Conservation (phyloP, 352 stramenopile genomes). For the Phytophthora pseudosyringae region DNA sequence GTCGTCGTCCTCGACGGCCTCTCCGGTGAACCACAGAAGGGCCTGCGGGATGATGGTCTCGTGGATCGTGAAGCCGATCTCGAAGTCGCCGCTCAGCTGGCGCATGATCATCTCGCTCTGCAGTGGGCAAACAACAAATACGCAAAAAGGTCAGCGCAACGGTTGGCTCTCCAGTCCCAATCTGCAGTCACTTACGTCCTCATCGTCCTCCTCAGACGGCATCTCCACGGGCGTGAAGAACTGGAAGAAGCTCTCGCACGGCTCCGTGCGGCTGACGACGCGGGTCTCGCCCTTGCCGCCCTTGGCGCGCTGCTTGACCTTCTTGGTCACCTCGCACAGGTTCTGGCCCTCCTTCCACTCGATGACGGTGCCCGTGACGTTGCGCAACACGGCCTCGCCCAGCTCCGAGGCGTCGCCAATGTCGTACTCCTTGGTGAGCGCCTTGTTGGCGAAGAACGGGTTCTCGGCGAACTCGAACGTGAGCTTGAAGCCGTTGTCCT, state of each 20-base stretch:
- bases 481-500: constrained; percentile 89
- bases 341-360: constrained; percentile 87
- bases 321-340: constrained; percentile 86
- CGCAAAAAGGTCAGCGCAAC: constrained; percentile 14
- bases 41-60: constrained; percentile 89
- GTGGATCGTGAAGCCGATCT: constrained; percentile 89
- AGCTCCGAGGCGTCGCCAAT: constrained; percentile 84
- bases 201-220: constrained; percentile 84
- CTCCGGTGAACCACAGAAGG: constrained; percentile 87
- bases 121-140: constrained; percentile 19
- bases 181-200: constrained; percentile 62
- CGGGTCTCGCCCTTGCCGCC: constrained; percentile 76
- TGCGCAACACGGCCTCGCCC: constrained; percentile 81
- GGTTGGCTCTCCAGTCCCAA: constrained; percentile 2
- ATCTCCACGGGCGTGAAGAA: constrained; percentile 89
- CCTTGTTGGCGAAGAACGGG: constrained; percentile 81
- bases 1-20: constrained; percentile 78
- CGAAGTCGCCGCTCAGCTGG: constrained; percentile 83
- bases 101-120: constrained; percentile 89
- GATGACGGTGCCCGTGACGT: constrained; percentile 76
- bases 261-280: constrained; percentile 80
- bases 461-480: constrained; percentile 85
- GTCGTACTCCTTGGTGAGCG: constrained; percentile 87
- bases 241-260: constrained; percentile 89
- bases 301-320: constrained; percentile 89